Base-by-base conservation (phyloP, 1,284 basidiomycete species). In the Boletus holoroseus region DNA sequence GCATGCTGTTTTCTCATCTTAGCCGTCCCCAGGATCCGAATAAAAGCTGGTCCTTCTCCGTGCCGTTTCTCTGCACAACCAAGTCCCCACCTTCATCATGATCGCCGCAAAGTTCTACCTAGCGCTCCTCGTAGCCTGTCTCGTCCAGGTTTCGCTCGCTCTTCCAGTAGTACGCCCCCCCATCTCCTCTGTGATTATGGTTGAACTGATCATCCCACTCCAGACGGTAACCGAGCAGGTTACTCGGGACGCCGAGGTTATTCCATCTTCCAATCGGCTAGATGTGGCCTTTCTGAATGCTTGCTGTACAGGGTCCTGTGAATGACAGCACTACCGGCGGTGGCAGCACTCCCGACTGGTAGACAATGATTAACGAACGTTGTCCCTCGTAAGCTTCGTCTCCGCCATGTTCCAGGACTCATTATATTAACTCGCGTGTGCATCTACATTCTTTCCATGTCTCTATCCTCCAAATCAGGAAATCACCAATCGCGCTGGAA, bases 1-100 rank as follows among this genome's bases (percentile, higher is more conserved):
- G 51, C 49, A 54, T 40, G 46, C 50, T 37, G 15, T 55, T 56
- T 64, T 51, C 62, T 62, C 63, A 63, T 66, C 51, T 51, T 53
- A 48, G 47, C 49, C 43, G 16, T 36, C 15, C 36, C 20, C 42
- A 39, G 44, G 38, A 51, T 36, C 44, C 32, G 9, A 49, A 62
- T 66, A 67, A 66, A 68, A 59, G 51, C 50, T 37, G 35, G 36
- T 24, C 28, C n/a, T 37, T 28, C 44, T 24, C 39, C 32, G 12
- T 30, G 32, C 31, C 40, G 13, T 39, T 40, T 18, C 30, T 47
- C 35, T 38, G 27, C 49, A 34, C 43, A 49, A 27, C 7, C 49
- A 44, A 35, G 27, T 38, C 38, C 38, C 24, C 36, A 38, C 7
- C 41, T 27, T 49, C 46, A 52, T 27, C 51, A 64, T 64, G 62